Percentiles rank a stretch among this genome's conserved stretches.
phyloP scores from a whole-genome alignment of 2,329 filamentous ascomycete species.

The Aspergillus sp. region DNA sequence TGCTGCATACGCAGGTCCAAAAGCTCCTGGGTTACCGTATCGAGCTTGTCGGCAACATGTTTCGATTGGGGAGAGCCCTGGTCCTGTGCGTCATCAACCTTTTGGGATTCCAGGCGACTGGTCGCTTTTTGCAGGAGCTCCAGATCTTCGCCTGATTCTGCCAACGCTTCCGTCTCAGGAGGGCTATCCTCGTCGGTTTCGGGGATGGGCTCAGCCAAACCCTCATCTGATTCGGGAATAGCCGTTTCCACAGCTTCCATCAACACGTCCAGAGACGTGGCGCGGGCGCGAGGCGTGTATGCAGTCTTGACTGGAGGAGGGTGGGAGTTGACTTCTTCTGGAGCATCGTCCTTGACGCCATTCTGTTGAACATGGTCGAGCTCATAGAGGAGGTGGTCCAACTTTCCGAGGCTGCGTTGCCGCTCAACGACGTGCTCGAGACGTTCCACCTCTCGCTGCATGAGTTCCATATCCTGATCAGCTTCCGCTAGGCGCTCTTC shows the following conservation, averaged over 20 bases:
- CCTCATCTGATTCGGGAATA: conserved; percentile 47
- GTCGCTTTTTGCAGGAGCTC: conserved; percentile 36
- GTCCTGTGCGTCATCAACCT: conserved; percentile 29
- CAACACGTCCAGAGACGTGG: conserved; percentile 41
- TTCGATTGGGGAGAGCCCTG: conserved; percentile 69
- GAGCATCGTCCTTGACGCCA: conserved; percentile 30
- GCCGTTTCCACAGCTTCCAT: conserved; percentile 46
- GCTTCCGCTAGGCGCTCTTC: conserved; percentile 94
- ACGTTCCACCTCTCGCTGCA: conserved; percentile 94
- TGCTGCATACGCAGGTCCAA: conserved; percentile 88
- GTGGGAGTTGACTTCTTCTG: conserved; percentile 15
- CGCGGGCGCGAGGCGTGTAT: conserved; percentile 28
- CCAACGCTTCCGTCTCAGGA: conserved; percentile 15
- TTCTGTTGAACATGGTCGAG: conserved; percentile 71
- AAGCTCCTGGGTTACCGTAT: conserved; percentile 86
- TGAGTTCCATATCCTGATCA: conserved; percentile 91
- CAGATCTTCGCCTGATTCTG: conserved; percentile 32
- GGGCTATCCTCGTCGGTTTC: conserved; percentile 25
- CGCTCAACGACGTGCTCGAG: conserved; percentile 94
- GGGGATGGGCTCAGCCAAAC: conserved; percentile 32
- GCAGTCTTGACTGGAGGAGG: conserved; percentile 17
- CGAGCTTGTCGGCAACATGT: conserved; percentile 88
- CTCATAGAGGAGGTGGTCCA: conserved; percentile 89
- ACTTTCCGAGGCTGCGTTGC: conserved; percentile 88
- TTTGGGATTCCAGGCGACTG: conserved; percentile 23